phyloP scores from a whole-genome alignment of 129 eudicot genomes.

The Logfia minima region DNA sequence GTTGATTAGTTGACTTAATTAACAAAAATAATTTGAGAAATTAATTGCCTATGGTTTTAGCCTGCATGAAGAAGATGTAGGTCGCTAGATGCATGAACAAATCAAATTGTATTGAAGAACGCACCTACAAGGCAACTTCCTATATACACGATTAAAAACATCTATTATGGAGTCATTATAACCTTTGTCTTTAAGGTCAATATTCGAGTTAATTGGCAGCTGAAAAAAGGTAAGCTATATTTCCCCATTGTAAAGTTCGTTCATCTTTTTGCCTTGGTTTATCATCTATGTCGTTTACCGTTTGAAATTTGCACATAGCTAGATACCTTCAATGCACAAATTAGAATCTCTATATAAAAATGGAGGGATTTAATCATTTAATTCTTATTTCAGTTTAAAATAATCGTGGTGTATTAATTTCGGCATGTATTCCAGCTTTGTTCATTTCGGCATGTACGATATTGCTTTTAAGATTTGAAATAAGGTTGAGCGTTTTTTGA shows the following conservation, averaged over 20 bases:
- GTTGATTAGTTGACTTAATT: too few species aligned
- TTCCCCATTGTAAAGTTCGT: conserved; percentile 2
- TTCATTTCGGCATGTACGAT: not conserved
- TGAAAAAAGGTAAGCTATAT: not conserved
- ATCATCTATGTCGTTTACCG: not conserved
- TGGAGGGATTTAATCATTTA: too few species aligned
- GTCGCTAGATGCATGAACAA: not conserved
- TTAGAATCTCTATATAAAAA: not conserved
- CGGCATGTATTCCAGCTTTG: not conserved
- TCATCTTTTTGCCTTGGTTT: not conserved
- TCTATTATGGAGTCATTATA: not conserved
- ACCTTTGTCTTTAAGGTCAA: not conserved
- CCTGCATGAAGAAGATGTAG: not conserved
- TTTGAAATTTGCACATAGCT: not conserved
- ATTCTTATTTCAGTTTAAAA: too few species aligned
- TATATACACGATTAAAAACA: not conserved
- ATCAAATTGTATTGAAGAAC: not conserved
- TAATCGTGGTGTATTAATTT: too few species aligned
- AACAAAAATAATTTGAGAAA: too few species aligned
- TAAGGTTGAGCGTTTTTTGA: too few species aligned
- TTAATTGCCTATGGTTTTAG: not conserved
- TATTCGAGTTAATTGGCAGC: not conserved
- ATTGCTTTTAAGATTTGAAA: too few species aligned
- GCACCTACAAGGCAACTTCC: not conserved
- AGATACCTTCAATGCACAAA: conserved; percentile 7